Conservation (phyloP, 2,329 filamentous ascomycete species). For the Madurella fahalii region DNA sequence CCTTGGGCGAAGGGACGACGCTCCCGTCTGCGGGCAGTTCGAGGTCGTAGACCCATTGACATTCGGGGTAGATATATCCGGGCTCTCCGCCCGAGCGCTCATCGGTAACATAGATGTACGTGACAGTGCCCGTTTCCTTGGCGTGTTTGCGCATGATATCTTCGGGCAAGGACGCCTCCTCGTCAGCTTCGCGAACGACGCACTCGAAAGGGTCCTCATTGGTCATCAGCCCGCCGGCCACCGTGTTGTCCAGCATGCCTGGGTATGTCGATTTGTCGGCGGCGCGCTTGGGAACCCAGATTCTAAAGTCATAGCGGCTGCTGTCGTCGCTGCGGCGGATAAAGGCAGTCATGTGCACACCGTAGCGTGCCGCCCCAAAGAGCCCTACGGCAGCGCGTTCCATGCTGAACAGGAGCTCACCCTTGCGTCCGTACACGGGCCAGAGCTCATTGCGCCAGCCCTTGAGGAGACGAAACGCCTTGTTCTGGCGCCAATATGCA, state of each 20-base stretch:
- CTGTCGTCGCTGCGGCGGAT: conserved; percentile 43
- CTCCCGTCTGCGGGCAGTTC: conserved; percentile 60
- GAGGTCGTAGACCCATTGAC: conserved; percentile 87
- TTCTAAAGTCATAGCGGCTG: conserved; percentile 54
- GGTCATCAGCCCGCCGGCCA: conserved; percentile 76
- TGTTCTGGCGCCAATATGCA: conserved; percentile 63
- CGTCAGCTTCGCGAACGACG: conserved; percentile 77
- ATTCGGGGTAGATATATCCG: conserved; percentile 82
- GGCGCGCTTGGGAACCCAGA: conserved; percentile 82
- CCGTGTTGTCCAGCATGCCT: conserved; percentile 92
- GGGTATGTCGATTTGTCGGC: conserved; percentile 80
- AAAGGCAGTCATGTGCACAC: conserved; percentile 77
- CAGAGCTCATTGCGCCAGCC: conserved; percentile 82
- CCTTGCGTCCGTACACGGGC: conserved; percentile 66
- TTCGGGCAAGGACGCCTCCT: conserved; percentile 80
- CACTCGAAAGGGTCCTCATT: conserved; percentile 78
- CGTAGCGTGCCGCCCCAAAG: conserved; percentile 73
- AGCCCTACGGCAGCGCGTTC: conserved; percentile 72
- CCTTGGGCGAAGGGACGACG: conserved; percentile 69
- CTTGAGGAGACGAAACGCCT: conserved; percentile 67
- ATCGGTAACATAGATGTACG: conserved; percentile 80
- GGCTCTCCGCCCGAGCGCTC: conserved; percentile 73
- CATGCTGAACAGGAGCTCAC: conserved; percentile 65
- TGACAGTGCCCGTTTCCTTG: conserved; percentile 64
- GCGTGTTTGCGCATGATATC: conserved; percentile 59